Evolutionary conservation across 179 eudicot species (phyloP).

Genomic region (Camellia oleifera): DNA sequence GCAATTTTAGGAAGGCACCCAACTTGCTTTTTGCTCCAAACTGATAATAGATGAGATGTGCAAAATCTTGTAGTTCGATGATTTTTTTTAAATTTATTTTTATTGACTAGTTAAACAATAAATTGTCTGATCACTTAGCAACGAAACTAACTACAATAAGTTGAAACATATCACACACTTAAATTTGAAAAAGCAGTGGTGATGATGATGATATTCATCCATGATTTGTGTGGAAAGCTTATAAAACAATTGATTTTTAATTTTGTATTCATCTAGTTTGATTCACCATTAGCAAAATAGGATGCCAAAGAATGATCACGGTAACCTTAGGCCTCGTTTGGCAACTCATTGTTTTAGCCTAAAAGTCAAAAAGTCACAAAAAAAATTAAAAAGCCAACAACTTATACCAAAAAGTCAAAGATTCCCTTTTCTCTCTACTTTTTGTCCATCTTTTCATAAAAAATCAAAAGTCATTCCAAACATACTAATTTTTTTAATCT

Average conservation of each 20-base stretch:
- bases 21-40: not conserved
- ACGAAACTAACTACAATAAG: not conserved
- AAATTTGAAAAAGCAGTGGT: not conserved
- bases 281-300: not conserved
- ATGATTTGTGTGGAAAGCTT: not conserved
- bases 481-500: no score
- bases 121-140: not conserved
- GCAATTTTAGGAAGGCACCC: not conserved
- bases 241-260: not conserved
- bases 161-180: not conserved
- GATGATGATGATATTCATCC: not conserved
- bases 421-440: no score
- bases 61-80: not conserved
- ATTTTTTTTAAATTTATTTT: not conserved
- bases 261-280: not conserved
- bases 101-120: no score
- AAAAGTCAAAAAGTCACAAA: no score
- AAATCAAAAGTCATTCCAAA: no score
- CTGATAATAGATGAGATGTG: not conserved
- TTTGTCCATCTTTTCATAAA: no score
- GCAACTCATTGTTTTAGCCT: no score
- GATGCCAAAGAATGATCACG: no score
- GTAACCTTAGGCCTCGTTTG: no score
- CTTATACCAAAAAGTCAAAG: no score
- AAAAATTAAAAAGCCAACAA: no score